Evolutionary conservation across 306 rosid genomes (phyloP).

Genomic region (Lotus japonicus): DNA sequence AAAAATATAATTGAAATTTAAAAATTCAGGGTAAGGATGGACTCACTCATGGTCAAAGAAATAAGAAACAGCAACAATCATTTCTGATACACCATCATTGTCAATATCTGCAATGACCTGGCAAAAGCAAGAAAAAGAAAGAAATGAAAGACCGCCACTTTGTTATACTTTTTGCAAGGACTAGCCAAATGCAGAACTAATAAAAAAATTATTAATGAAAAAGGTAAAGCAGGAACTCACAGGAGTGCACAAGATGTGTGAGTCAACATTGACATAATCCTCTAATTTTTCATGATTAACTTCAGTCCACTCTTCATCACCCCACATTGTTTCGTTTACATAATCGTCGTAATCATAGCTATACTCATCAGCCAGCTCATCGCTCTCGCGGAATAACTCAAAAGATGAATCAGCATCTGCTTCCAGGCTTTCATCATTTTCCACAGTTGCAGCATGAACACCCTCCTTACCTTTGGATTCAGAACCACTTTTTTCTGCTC

Average conservation of each 20-base stretch:
- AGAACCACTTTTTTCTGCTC: conserved; percentile 44
- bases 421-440: conserved; percentile 69
- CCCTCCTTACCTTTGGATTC: conserved; percentile 45
- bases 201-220: background rate
- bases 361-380: conserved; percentile 86
- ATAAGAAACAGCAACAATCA: conserved; percentile 92
- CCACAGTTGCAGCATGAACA: conserved; percentile 59
- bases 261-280: conserved; percentile 75
- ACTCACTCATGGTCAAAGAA: conserved; percentile 96
- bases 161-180: background rate
- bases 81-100: conserved; percentile 89
- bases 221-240: conserved; percentile 45
- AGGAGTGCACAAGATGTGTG: conserved; percentile 89
- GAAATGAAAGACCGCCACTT: background rate
- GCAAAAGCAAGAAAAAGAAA: conserved; percentile 17
- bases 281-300: conserved; percentile 62
- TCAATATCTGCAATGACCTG: conserved; percentile 98
- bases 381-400: conserved; percentile 71
- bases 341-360: conserved; percentile 88
- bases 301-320: conserved; percentile 91
- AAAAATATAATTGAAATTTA: background rate
- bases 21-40: conserved; percentile 5
- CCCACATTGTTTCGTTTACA: conserved; percentile 91
- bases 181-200: background rate
- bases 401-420: conserved; percentile 88